phyloP scores from a whole-genome alignment of 202 grass and related monocot genomes.

The Elaeis oleifera region DNA sequence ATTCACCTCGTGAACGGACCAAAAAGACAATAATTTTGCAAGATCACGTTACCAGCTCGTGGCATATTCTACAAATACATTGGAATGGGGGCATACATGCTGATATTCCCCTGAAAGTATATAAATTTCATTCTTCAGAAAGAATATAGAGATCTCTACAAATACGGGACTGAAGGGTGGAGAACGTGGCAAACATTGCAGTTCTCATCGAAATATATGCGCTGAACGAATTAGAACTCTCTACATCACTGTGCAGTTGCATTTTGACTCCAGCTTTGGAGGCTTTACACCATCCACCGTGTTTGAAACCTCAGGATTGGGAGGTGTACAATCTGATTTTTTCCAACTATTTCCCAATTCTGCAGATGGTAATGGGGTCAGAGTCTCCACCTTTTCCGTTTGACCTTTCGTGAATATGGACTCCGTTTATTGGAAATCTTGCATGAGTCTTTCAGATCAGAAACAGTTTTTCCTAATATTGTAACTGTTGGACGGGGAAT shows the following conservation, averaged over 20 bases:
- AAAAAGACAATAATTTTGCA: neutral
- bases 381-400: slow-evolving; percentile 69
- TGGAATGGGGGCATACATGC: neutral
- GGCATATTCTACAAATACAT: neutral
- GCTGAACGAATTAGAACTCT: neutral
- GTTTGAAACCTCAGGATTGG: slow-evolving; percentile 36
- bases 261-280: slow-evolving; percentile 83
- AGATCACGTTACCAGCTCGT: neutral
- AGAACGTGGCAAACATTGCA: neutral
- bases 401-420: slow-evolving; percentile 46
- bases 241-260: slow-evolving; percentile 94
- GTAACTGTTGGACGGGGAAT: slow-evolving; percentile 30
- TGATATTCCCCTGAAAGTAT: neutral
- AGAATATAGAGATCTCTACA: neutral
- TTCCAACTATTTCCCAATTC: slow-evolving; percentile 21
- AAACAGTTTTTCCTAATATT: slow-evolving; percentile 30
- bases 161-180: neutral
- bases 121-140: too few species aligned
- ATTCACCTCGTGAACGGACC: slow-evolving; percentile 13
- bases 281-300: slow-evolving; percentile 55
- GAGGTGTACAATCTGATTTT: slow-evolving; percentile 29
- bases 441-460: slow-evolving; percentile 29
- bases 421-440: slow-evolving; percentile 33
- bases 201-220: neutral
- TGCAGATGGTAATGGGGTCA: slow-evolving; percentile 7